Conservation (phyloP, 225 moss, liverwort and hornwort genomes). For the Physcomitrium patens region DNA sequence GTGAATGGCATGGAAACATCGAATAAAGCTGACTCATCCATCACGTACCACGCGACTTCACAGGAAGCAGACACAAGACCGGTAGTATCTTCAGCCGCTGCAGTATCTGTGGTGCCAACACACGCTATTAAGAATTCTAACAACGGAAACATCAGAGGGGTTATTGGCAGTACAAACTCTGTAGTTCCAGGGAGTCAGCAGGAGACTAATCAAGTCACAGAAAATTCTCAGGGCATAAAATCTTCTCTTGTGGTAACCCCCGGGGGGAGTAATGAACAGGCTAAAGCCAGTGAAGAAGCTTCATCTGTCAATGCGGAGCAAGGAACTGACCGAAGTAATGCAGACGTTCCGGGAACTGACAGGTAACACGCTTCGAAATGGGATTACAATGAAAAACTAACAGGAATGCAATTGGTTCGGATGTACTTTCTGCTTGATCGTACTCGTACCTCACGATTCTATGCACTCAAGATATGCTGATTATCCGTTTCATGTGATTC, state of each 20-base stretch:
- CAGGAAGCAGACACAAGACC: constrained; percentile 17
- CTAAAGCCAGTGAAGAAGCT: constrained; percentile 7
- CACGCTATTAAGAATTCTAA: not conserved
- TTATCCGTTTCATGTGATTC: no score
- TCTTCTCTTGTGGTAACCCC: not conserved
- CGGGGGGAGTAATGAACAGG: constrained; percentile 20
- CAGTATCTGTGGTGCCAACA: constrained; percentile 1
- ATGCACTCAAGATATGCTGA: no score
- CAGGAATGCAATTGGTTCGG: not conserved
- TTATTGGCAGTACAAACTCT: constrained; percentile 1
- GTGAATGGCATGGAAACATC: constrained; percentile 18
- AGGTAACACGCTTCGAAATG: constrained; percentile 25
- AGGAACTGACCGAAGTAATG: not conserved
- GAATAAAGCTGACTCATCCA: constrained; percentile 4
- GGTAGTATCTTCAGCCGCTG: constrained; percentile 20
- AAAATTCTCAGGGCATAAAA: not conserved
- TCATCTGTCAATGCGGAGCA: not conserved
- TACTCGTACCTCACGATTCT: not conserved
- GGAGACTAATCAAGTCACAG: not conserved
- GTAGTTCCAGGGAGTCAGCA: not conserved
- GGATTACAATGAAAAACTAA: not conserved
- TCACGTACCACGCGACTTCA: not conserved
- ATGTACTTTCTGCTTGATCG: not conserved
- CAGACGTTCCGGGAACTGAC: constrained; percentile 22
- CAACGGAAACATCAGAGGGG: not conserved